phyloP scores from a whole-genome alignment of 257 asterid genomes.

The Penstemon eatonii region DNA sequence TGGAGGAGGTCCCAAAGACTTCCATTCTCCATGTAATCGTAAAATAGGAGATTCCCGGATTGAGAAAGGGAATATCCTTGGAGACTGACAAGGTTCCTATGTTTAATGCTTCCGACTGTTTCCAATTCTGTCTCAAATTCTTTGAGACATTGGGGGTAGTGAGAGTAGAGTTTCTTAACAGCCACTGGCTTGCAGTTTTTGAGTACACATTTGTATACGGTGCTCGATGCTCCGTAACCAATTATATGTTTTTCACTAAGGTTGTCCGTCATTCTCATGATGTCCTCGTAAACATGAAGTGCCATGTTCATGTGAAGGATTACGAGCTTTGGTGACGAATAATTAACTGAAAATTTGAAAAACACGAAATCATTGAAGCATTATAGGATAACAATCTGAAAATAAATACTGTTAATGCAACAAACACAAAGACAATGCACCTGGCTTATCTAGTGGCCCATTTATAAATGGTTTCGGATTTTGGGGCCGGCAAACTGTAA shows the following conservation, averaged over 20 bases:
- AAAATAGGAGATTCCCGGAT: conserved; percentile 77
- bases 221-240: conserved; percentile 95
- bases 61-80: conserved; percentile 93
- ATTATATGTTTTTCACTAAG: conserved; percentile 78
- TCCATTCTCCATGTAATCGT: conserved; percentile 96
- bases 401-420: too few species aligned
- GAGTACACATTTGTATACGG: conserved; percentile 86
- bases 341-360: conserved; percentile 39
- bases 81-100: conserved; percentile 85
- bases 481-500: conserved; percentile 81
- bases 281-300: conserved; percentile 89
- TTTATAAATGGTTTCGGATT: conserved; percentile 56
- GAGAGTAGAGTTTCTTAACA: conserved; percentile 78
- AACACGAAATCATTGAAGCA: too few species aligned
- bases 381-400: too few species aligned
- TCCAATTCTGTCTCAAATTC: conserved; percentile 91
- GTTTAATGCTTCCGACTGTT: conserved; percentile 91
- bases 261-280: conserved; percentile 95
- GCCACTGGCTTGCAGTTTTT: conserved; percentile 95
- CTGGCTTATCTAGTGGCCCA: conserved; percentile 71
- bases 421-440: too few species aligned
- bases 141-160: conserved; percentile 65
- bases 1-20: conserved; percentile 96
- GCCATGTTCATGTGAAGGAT: conserved; percentile 98
- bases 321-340: conserved; percentile 83